Base-by-base conservation (phyloP, 371 early-diverging fungal species). In the Parasitella parasitica region DNA sequence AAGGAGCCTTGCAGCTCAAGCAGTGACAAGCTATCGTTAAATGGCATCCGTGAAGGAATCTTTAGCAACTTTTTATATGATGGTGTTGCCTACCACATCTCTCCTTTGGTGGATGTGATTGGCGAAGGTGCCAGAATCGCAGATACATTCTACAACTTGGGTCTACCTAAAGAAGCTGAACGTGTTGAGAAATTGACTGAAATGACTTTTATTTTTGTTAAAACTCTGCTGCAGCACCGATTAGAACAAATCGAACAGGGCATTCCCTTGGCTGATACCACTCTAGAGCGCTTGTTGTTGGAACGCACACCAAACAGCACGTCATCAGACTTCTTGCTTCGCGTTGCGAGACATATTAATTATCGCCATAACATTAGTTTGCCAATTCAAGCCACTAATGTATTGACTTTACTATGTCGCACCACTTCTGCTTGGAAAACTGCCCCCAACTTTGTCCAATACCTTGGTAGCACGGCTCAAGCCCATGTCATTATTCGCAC, bases 381-480 rank as follows among this genome's bases (percentile, higher is more conserved):
- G 13, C 66, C 67, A 4, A 66, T 72, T 16, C 68, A 76, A 22
- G 74, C 76, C 9, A 77, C 76, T 0, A 54, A 76, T 32, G 69
- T 76, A 9, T 61, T 77, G 2, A 67, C 71, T 0, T 61, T 77
- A 3, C 59, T 80, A 8, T 73, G 73, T 55, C 71, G 67, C 2
- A 66, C 64, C 1, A 61, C 70, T 0, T 35, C 68, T 24, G 35
- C 57, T 6, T 80, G 81, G 81, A 68, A 66, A 15, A 55, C 36
- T 12, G 59, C 63, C 0, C 77, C 78, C 30, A 72, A 72, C 28
- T 72, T 80, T 66, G 76, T 75, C 0, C 71, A 73, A 20, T 73
- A 72, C 34, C 53, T 80, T n/a, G 81, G 78, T 20, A 71, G 70
- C 43, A 72, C 73, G 1, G 73, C 71, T 12, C 74, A 80, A 49